Evolutionary conservation across 2,329 filamentous ascomycete genomes (phyloP), one percentile per base, ranked within the genome.

Genomic region (Fusarium sp.): DNA sequence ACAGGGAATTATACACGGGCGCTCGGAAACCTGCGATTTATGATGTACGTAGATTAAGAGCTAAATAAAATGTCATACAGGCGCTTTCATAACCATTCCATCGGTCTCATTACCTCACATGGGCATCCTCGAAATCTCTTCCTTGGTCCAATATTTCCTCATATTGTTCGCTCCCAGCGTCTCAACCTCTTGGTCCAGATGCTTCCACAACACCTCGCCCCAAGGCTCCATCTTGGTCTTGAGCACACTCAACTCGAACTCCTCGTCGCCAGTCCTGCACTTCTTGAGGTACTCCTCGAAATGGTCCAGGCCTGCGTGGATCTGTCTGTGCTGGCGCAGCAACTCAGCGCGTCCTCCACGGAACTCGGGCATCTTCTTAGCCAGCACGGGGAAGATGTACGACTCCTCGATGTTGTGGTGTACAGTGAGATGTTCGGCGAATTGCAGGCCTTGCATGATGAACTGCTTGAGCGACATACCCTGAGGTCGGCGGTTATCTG

Each of bases 401-500:
- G 83, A 80, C 79, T 97, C 94, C 78, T 97, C 94, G 74, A 97
- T 95, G 58, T 81, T 82, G 81, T 97, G 94, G 80, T 97, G 94
- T 58, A 87, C 79, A 11, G 87, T 86, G n/a, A 97, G 87, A 59
- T 91, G 86, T 17, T 84, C 83, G 69, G 87, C 85, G 76, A 97
- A 93, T 48, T 88, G 81, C n/a, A 92, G 82, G 32, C 90, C 92
- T 26, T 85, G 82, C 70, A 83, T 77, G 70, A 96, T 81, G 78
- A 96, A 93, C 67, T 90, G 85, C 28, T 86, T 85, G 15, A 93
- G 85, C 1, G 89, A 88, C 82, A 93, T 87, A 67, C 84, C 84
- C 5, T 80, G 74, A 0, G 91, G 89, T 0, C 90, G 88, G 63
- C 86, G 86, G 62, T 84, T 77, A 45, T 79, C 81, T 30, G 81